Percentiles rank a stretch among this genome's conserved stretches.
These are phyloP conservation scores for Colletotrichum truncatum DNA, from an alignment of 2,329 filamentous ascomycete species.

Conservation along the genomic window DNA sequence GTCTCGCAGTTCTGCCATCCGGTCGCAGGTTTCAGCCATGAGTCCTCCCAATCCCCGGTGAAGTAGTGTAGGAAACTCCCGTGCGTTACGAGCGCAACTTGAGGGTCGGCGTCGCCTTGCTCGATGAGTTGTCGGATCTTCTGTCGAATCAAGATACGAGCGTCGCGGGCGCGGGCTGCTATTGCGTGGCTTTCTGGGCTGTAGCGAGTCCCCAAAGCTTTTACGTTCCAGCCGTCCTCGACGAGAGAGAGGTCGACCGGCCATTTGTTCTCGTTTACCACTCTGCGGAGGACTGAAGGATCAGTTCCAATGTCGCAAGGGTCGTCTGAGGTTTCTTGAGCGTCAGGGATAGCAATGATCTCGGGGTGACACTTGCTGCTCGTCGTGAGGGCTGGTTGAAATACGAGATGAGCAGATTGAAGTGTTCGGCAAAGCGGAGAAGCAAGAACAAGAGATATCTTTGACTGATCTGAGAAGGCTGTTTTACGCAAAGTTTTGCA, in stretches of 20 bases:
- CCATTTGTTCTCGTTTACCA: not conserved
- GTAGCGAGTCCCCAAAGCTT: conserved; percentile 1
- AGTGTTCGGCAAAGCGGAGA: conserved; percentile 12
- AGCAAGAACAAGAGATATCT: not conserved
- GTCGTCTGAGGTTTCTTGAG: conserved; percentile 7
- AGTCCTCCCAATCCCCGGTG: not conserved
- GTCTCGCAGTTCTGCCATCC: not conserved
- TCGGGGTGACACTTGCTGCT: conserved; percentile 2
- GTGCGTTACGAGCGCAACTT: not conserved
- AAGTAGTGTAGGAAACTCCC: conserved; percentile 1
- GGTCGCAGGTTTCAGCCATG: not conserved
- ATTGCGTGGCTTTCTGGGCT: not conserved
- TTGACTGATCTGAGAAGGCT: conserved; percentile 2
- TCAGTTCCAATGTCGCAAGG: not conserved
- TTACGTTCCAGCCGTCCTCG: not conserved
- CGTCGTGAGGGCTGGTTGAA: not conserved
- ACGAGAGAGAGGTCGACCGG: not conserved
- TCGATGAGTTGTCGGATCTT: conserved; percentile 7
- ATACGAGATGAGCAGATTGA: not conserved
- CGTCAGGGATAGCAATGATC: not conserved
- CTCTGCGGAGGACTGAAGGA: not conserved
- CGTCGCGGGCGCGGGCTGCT: conserved; percentile 2
- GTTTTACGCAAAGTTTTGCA: not conserved
- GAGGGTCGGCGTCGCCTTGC: not conserved
- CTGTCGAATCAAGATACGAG: not conserved